phyloP scores from a whole-genome alignment of 176 grass and related monocot genomes.

The Pharus latifolius region DNA sequence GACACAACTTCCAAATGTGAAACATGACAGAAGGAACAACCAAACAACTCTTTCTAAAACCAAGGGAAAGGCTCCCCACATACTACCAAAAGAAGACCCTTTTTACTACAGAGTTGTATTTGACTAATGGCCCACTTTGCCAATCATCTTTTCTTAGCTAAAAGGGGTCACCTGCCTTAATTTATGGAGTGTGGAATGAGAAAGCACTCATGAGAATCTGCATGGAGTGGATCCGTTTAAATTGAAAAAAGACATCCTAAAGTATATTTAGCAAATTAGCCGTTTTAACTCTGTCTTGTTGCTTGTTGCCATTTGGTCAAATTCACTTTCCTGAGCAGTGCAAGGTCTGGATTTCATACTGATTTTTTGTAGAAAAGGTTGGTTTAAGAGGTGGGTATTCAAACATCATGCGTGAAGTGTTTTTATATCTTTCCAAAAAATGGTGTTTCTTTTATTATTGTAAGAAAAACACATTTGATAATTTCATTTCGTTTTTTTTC shows the following conservation, averaged over 20 bases:
- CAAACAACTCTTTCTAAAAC: slow-evolving; percentile 48
- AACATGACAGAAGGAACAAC: slow-evolving; percentile 39
- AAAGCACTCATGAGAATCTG: slow-evolving; percentile 33
- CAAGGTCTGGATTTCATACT: slow-evolving; percentile 11
- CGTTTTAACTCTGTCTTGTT: slow-evolving; percentile 17
- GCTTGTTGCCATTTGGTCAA: slow-evolving; percentile 26
- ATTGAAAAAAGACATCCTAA: slow-evolving; percentile 31
- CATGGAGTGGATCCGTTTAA: slow-evolving; percentile 21
- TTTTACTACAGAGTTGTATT: slow-evolving; percentile 48
- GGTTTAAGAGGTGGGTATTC: neutral
- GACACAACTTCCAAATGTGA: slow-evolving; percentile 28
- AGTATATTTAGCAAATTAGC: slow-evolving; percentile 26
- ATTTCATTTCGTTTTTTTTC: too few relatives aligned
- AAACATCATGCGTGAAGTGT: neutral
- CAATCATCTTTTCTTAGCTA: slow-evolving; percentile 30
- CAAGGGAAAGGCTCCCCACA: slow-evolving; percentile 32
- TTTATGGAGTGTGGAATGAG: slow-evolving; percentile 18
- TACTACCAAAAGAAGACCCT: slow-evolving; percentile 34
- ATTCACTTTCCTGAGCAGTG: slow-evolving; percentile 8
- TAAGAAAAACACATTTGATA: neutral
- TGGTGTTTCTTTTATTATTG: neutral
- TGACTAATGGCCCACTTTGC: slow-evolving; percentile 50
- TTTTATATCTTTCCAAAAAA: neutral
- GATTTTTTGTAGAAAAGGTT: slow-evolving; percentile 11
- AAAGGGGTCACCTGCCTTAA: slow-evolving; percentile 27